Evolutionary conservation across 2,329 filamentous ascomycete species (phyloP).

Genomic region (Ceratocystis alfenasii): DNA sequence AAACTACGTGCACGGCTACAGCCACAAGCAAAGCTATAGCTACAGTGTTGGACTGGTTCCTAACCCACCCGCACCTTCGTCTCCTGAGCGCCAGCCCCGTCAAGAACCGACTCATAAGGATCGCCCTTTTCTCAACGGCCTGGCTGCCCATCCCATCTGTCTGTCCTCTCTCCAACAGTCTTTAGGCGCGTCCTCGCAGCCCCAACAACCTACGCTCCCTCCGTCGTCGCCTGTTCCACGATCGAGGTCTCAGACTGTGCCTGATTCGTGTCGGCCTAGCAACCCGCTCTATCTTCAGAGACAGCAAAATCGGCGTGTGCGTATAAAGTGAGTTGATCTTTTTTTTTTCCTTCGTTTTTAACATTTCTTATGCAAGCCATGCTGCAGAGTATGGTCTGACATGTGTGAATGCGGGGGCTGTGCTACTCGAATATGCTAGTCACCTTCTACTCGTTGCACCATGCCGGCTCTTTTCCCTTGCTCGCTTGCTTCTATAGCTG

Average conservation of each 20-base stretch:
- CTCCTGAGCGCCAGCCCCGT: neutral
- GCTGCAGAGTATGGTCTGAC: neutral
- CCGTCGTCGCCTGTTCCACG: neutral
- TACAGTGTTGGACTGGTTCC: neutral
- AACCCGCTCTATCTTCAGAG: neutral
- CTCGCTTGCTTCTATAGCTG: neutral
- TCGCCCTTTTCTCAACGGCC: slow-evolving; percentile 18
- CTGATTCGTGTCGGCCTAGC: neutral
- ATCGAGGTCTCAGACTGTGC: neutral
- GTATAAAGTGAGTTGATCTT: neutral
- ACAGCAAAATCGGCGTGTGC: neutral
- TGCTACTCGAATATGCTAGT: neutral
- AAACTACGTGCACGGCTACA: slow-evolving; percentile 2
- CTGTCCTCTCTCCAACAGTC: neutral
- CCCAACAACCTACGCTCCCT: neutral
- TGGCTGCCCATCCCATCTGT: slow-evolving; percentile 15
- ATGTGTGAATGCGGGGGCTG: neutral
- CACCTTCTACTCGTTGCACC: neutral
- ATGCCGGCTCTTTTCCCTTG: neutral
- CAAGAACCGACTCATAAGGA: neutral
- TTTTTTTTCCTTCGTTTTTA: neutral
- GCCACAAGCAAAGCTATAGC: neutral
- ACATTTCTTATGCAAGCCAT: neutral
- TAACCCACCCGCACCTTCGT: neutral
- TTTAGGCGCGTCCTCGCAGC: neutral